Evolutionary conservation across 2,329 filamentous ascomycete species (phyloP), one percentile per base, ranked within the genome.

Genomic region (Emergomyces pasteurianus): DNA sequence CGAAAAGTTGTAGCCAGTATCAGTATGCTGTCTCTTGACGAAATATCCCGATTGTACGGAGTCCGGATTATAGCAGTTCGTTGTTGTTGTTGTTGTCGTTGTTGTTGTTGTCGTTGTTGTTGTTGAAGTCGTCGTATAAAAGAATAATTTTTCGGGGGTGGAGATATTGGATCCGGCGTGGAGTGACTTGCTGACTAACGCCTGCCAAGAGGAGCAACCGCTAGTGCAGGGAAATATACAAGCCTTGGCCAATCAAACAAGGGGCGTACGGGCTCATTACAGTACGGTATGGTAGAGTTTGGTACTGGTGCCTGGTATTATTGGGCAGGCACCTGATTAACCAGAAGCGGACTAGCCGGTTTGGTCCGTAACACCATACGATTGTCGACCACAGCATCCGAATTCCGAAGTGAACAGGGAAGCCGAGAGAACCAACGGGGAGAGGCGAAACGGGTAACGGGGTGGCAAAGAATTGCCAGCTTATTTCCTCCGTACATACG

Each of bases 1-100:
- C 67, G 31, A 52, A n/a, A n/a, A 61, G 56, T n/a, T 50, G 61
- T 61, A 40, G 42, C 61, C 55, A 46, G 55, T 46, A 46, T 46
- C 28, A 21, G 28, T 36, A 31, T 3, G 34, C 23, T 26, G 26
- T 49, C 14, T 31, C n/a, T 38, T 14, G 18, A 38, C 31, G 26
- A 36, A 28, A 56, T 16, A n/a, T 18, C 2, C 34, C 4, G 23
- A 36, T 34, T 21, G 23, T 16, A 16, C 16, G 7, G 46, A n/a
- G 46, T n/a, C n/a, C n/a, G n/a, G n/a, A n/a, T n/a, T n/a, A n/a
- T n/a, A n/a, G n/a, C n/a, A n/a, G n/a, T n/a, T n/a, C n/a, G n/a
- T n/a, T n/a, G n/a, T 21, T n/a, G 9, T 23, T 46, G 43, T 23
- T 2, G 43, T 21, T 3, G 18, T 1, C 8, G 16, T 18, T 9